Base-by-base conservation (phyloP, 73 alveolate species). In the Effrenium voratum region DNA sequence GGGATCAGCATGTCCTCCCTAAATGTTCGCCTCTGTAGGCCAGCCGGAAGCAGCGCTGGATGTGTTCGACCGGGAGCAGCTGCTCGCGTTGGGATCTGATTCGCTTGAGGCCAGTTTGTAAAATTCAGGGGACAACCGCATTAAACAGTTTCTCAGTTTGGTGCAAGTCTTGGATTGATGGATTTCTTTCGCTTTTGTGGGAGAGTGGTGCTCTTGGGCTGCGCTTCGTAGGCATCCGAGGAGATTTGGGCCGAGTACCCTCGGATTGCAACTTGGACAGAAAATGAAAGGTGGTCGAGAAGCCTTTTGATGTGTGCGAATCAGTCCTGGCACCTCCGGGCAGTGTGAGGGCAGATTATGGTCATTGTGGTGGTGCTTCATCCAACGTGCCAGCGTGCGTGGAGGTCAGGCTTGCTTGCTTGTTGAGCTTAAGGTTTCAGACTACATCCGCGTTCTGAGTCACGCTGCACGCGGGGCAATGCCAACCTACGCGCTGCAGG, bases 181-280 rank as follows among this genome's bases (percentile, higher is more conserved):
- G 38, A 5, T 63, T 13, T 19, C 76, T 5, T 5, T 28, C 76
- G 4, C 8, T 63, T 5, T 13, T 63, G 38, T 4, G 41, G 4
- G 22, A 15, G 38, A 28, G 4, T 19, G 76, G 38, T 28, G 38
- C 22, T 6, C 76, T 6, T 5, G 10, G 41, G 4, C 22, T 32
- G 8, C 36, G 83, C 8, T 16, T 24, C 43, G 8, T 40, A 73
- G 83, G 83, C 70, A 26, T 44, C 95, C 3, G 95, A 87, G 46
- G 95, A 87, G 75, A 87, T 87, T 28, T 87, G 84, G 95, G 95
- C 95, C 15, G 95, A 87, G 47, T 87, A 87, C 15, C 95, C 95
- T 40, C 95, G 82, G 50, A 87, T 87, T 49, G 95, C 41, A 41
- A 83, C 95, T 15, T 38, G 40, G 85, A 36, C 36, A 32, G 30